Conservation (phyloP, 176 grass and related monocot species). For the Poa pratensis region DNA sequence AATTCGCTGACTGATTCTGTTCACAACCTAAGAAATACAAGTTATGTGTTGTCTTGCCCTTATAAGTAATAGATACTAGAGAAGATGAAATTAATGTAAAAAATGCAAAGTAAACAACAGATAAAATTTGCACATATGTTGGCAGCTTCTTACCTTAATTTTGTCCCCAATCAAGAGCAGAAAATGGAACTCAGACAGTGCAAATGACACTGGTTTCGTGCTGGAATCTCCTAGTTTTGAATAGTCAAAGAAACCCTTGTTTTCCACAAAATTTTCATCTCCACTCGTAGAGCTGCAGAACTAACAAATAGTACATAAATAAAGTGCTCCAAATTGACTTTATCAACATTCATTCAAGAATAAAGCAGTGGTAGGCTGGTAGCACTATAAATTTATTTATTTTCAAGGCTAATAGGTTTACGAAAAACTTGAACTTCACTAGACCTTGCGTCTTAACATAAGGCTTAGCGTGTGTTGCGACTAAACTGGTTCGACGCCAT, state of each 20-base stretch:
- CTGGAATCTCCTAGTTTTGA: constrained; percentile 75
- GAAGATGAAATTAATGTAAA: constrained; percentile 10
- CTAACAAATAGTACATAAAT: constrained; percentile 31
- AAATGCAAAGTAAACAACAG: constrained; percentile 13
- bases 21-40: constrained; percentile 70
- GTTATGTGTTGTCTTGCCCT: constrained; percentile 37
- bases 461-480: not conserved
- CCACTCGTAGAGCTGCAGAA: constrained; percentile 72
- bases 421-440: constrained; percentile 15
- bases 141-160: constrained; percentile 71
- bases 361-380: not conserved
- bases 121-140: constrained; percentile 24
- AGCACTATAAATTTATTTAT: not conserved
- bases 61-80: not conserved
- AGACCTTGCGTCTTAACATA: constrained; percentile 10
- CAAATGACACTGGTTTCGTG: constrained; percentile 83
- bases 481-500: not conserved
- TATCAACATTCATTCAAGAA: constrained; percentile 2
- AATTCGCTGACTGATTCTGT: constrained; percentile 91
- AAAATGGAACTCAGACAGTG: constrained; percentile 94
- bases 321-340: constrained; percentile 12
- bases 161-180: constrained; percentile 81
- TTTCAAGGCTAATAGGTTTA: not conserved
- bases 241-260: constrained; percentile 93
- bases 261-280: constrained; percentile 99